phyloP scores from a whole-genome alignment of 352 stramenopile species.

The Phytopythium vexans region DNA sequence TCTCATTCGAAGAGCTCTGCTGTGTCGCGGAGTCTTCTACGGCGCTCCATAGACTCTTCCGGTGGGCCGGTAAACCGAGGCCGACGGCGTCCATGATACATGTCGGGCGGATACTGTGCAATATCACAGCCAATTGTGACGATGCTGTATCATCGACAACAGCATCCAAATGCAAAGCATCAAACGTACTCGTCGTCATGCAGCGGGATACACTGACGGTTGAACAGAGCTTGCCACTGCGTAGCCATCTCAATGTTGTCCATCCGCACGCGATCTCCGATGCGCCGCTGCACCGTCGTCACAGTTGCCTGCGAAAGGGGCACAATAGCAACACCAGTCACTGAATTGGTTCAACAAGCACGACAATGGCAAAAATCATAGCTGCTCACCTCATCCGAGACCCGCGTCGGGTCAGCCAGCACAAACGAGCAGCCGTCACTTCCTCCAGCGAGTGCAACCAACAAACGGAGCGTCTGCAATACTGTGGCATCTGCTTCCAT shows the following conservation, averaged over 20 bases:
- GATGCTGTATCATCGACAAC: constrained; percentile 2
- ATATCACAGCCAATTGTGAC: not conserved
- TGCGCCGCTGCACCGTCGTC: constrained; percentile 12
- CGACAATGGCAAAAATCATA: not conserved
- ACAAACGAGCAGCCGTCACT: constrained; percentile 56
- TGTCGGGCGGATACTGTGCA: constrained; percentile 19
- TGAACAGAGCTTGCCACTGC: constrained; percentile 26
- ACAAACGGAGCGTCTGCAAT: constrained; percentile 39
- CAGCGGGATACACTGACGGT: constrained; percentile 31
- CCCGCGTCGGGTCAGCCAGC: constrained; percentile 42
- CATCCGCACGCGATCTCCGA: constrained; percentile 64
- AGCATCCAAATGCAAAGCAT: not conserved
- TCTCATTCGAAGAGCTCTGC: not conserved
- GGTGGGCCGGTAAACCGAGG: constrained; percentile 22
- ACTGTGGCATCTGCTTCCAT: constrained; percentile 10
- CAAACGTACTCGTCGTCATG: constrained; percentile 14
- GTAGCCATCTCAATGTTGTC: constrained; percentile 36
- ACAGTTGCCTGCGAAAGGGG: not conserved
- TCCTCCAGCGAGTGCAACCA: constrained; percentile 54
- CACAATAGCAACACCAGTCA: not conserved
- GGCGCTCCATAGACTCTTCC: constrained; percentile 24
- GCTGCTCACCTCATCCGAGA: constrained; percentile 8
- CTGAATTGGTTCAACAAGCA: too few relatives aligned
- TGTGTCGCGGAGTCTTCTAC: not conserved
- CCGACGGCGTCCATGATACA: constrained; percentile 21